Conservation (phyloP, 139 green algal genomes). For the Picochlorum sp. region DNA sequence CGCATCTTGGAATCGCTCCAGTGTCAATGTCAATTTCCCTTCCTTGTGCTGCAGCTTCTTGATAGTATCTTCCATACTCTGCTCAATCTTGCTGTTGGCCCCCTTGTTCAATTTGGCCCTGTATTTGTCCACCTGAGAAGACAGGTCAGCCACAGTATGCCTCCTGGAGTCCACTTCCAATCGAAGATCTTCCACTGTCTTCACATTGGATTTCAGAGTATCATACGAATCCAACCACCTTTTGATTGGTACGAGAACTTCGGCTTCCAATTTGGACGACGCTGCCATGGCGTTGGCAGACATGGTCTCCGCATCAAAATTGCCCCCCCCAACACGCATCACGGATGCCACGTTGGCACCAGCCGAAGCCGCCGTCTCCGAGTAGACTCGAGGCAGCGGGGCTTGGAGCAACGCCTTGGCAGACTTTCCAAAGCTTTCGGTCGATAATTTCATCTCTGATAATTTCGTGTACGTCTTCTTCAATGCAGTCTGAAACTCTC, state of each 20-base stretch:
- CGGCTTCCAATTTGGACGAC: neutral
- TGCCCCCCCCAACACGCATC: neutral
- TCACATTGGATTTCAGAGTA: neutral
- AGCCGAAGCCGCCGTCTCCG: neutral
- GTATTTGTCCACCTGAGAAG: slow-evolving; percentile 5
- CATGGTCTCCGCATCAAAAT: neutral
- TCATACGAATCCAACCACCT: slow-evolving; percentile 1
- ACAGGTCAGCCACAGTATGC: neutral
- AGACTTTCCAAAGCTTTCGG: neutral
- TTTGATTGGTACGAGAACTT: slow-evolving; percentile 8
- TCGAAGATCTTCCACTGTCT: neutral
- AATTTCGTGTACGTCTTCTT: neutral
- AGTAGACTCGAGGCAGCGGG: neutral
- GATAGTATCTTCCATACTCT: slow-evolving; percentile 40
- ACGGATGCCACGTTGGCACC: neutral
- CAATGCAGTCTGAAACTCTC: neutral
- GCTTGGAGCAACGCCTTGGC: neutral
- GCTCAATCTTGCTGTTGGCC: slow-evolving; percentile 26
- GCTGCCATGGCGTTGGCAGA: neutral
- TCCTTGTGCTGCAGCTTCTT: slow-evolving; percentile 52
- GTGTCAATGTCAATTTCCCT: slow-evolving; percentile 40
- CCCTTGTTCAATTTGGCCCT: slow-evolving; percentile 5
- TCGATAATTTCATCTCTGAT: neutral
- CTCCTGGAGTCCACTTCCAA: slow-evolving; percentile 1
- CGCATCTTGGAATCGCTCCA: slow-evolving; percentile 30